Conservation (phyloP, 495 filamentous ascomycete genomes). For the Penicillium canescens region DNA sequence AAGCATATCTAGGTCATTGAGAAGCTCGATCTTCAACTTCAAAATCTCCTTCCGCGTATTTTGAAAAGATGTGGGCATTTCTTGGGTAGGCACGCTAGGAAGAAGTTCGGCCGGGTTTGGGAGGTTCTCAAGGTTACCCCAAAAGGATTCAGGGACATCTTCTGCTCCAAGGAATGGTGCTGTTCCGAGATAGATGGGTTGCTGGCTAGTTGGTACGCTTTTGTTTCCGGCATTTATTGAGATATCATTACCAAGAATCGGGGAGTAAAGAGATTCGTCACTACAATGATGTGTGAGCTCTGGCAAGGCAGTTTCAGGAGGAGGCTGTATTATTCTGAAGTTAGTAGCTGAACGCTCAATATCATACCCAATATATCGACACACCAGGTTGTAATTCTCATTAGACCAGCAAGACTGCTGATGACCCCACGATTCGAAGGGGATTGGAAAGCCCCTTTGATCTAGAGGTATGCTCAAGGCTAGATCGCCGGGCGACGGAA, state of each 20-base stretch:
- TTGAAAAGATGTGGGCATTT: background rate
- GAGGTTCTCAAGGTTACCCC: background rate
- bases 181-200: background rate
- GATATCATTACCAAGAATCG: background rate
- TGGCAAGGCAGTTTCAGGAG: background rate
- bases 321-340: background rate
- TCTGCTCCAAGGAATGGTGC: background rate
- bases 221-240: background rate
- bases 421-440: conserved; percentile 7
- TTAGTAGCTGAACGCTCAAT: background rate
- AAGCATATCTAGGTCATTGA: conserved; percentile 20
- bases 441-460: background rate
- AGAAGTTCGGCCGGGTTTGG: background rate
- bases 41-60: conserved; percentile 11
- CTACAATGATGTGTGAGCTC: background rate
- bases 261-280: background rate
- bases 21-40: conserved; percentile 15
- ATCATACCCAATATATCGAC: background rate
- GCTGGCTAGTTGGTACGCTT: background rate
- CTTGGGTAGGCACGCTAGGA: background rate
- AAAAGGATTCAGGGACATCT: background rate
- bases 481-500: background rate
- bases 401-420: background rate
- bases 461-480: background rate
- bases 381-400: background rate